Percentiles rank a stretch among this genome's conserved stretches.
These are phyloP conservation scores for Fomitopsis pinicola DNA, from an alignment of 1,284 basidiomycete genomes.

Conservation along the genomic window DNA sequence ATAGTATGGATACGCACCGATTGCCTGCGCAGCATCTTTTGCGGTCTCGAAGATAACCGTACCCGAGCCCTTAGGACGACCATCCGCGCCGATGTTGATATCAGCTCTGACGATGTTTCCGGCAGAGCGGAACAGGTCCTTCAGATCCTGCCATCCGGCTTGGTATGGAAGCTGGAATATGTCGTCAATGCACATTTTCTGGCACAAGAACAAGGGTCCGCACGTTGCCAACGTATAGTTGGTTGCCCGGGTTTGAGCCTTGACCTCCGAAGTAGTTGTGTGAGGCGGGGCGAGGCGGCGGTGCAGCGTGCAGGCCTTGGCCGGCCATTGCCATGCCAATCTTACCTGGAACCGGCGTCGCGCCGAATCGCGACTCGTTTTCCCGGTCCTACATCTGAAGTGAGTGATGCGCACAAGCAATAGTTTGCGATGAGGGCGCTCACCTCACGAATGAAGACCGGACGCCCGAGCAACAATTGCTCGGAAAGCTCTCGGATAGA, in stretches of 20 bases:
- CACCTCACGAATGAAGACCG: slow-evolving; percentile 96
- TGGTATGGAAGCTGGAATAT: slow-evolving; percentile 79
- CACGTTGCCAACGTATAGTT: slow-evolving; percentile 91
- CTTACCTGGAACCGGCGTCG: slow-evolving; percentile 88
- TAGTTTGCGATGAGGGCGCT: slow-evolving; percentile 17
- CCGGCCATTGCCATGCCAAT: slow-evolving; percentile 89
- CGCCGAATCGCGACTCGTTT: slow-evolving; percentile 90
- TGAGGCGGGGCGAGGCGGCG: slow-evolving; percentile 69
- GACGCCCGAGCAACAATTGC: slow-evolving; percentile 82
- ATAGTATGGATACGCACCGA: slow-evolving; percentile 54
- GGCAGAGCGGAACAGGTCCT: slow-evolving; percentile 93
- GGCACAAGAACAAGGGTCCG: slow-evolving; percentile 22
- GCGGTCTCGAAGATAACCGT: slow-evolving; percentile 93
- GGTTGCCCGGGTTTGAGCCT: slow-evolving; percentile 70
- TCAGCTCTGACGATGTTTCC: slow-evolving; percentile 94
- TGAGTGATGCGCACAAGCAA: neutral
- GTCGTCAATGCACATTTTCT: neutral
- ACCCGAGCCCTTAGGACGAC: slow-evolving; percentile 90
- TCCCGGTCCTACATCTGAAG: slow-evolving; percentile 78
- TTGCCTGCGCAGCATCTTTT: slow-evolving; percentile 89
- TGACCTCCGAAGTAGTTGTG: slow-evolving; percentile 65
- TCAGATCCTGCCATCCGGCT: slow-evolving; percentile 98
- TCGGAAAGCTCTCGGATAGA: slow-evolving; percentile 88
- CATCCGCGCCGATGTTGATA: slow-evolving; percentile 89
- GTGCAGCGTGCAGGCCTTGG: slow-evolving; percentile 67